Evolutionary conservation across 129 eudicot species (phyloP).

Genomic region (Flaveria robusta): DNA sequence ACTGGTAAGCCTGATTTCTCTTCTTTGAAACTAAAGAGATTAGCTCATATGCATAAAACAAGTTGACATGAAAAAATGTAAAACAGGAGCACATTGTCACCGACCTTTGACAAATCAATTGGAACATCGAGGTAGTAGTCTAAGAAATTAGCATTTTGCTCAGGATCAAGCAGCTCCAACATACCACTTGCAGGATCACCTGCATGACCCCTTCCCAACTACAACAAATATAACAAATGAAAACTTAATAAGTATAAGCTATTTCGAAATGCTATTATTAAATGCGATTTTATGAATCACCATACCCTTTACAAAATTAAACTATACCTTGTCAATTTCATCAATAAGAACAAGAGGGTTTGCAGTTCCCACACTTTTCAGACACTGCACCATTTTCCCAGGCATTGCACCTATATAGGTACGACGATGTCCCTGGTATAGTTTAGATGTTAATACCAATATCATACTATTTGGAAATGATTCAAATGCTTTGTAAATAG

Average conservation of each 20-base stretch:
- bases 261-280: conserved; percentile 4
- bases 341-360: conserved; percentile 99
- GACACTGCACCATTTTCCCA: conserved; percentile 98
- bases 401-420: conserved; percentile 99
- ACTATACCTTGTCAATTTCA: conserved; percentile 92
- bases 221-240: conserved; percentile 21
- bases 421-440: conserved; percentile 85
- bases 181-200: conserved; percentile 99
- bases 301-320: neutral
- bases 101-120: conserved; percentile 92
- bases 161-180: conserved; percentile 99
- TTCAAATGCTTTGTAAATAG: neutral
- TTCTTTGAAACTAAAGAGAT: neutral
- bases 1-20: neutral
- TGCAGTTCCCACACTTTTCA: conserved; percentile 93
- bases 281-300: neutral
- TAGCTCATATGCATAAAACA: neutral
- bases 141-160: conserved; percentile 93
- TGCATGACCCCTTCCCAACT: conserved; percentile 98
- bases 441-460: conserved; percentile 25
- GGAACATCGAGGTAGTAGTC: conserved; percentile 98
- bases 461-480: neutral
- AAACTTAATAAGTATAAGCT: neutral
- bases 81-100: conserved; percentile 15
- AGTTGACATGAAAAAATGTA: neutral